phyloP scores from a whole-genome alignment of 208 protist genomes.

The Lotmaria passim region DNA sequence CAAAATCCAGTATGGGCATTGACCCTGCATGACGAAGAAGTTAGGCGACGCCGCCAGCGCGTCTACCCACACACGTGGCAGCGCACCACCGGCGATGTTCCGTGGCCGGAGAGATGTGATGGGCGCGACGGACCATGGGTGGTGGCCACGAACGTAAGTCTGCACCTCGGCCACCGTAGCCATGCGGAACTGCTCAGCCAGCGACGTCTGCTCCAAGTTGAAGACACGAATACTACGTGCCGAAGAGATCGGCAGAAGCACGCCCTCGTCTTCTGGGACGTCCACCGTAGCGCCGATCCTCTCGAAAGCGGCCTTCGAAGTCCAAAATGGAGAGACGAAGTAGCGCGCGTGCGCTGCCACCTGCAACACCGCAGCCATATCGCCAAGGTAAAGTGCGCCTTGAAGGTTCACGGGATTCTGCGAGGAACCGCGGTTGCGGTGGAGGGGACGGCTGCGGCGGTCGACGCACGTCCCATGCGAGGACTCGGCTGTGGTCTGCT shows the following conservation, averaged over 20 bases:
- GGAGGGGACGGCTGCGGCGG: not conserved
- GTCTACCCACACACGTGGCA: not conserved
- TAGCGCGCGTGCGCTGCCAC: conserved; percentile 13
- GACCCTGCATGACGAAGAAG: conserved; percentile 25
- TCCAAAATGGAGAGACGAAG: conserved; percentile 64
- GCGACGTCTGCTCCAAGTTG: conserved; percentile 69
- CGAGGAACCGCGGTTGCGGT: not conserved
- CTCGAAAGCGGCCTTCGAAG: conserved; percentile 28
- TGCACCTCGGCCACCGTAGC: conserved; percentile 9
- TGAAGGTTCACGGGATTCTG: conserved; percentile 20
- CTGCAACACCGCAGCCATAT: conserved; percentile 27
- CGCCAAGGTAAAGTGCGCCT: conserved; percentile 32
- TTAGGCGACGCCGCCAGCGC: conserved; percentile 11
- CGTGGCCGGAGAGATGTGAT: not conserved
- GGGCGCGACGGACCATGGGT: not conserved
- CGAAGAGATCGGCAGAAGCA: conserved; percentile 19
- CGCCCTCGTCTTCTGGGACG: conserved; percentile 30
- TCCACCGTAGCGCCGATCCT: conserved; percentile 21
- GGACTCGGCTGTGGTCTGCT: no score
- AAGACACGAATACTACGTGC: conserved; percentile 32
- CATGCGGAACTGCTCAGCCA: not conserved
- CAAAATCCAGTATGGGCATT: conserved; percentile 45
- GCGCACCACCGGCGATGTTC: conserved; percentile 5
- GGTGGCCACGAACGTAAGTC: not conserved
- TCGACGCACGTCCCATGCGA: no score